phyloP scores from a whole-genome alignment of 257 asterid genomes.

The Solanum corneliomulleri region DNA sequence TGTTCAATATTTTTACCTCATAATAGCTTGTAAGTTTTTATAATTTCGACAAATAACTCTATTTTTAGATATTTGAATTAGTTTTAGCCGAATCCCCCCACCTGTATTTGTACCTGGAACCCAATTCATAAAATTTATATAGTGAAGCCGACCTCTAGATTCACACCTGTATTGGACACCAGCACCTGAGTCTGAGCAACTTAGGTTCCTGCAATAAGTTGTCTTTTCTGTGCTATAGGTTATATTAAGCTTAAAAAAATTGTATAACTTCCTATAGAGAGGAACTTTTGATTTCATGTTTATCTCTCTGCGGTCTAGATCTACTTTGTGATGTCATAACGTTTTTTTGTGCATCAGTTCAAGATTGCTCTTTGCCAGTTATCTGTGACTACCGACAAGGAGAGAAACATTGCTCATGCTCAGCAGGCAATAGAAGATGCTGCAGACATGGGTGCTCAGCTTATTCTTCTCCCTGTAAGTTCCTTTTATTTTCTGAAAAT shows the following conservation, averaged over 20 bases:
- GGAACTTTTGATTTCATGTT: not conserved
- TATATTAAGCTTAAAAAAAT: not conserved
- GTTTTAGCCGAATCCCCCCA: not conserved
- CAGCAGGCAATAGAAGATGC: conserved; percentile 53
- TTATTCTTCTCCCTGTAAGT: conserved; percentile 74
- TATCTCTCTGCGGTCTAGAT: not conserved
- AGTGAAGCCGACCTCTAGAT: not conserved
- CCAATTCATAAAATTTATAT: not conserved
- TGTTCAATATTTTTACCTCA: too few species aligned
- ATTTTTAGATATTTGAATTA: not conserved
- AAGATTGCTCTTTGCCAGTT: conserved; percentile 83
- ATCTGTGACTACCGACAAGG: conserved; percentile 56
- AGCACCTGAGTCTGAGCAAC: not conserved
- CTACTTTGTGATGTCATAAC: not conserved
- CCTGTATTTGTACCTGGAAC: not conserved
- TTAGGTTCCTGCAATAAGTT: not conserved
- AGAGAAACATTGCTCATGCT: conserved; percentile 53
- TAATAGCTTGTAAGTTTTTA: too few species aligned
- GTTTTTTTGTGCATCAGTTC: conserved; percentile 39
- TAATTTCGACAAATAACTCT: not conserved
- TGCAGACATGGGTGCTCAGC: conserved; percentile 61
- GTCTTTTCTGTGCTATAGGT: not conserved
- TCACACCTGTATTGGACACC: not conserved
- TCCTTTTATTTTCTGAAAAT: not conserved
- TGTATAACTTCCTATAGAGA: not conserved